phyloP scores from a whole-genome alignment of 805 yeast genomes.

The Hanseniaspora thailandica region DNA sequence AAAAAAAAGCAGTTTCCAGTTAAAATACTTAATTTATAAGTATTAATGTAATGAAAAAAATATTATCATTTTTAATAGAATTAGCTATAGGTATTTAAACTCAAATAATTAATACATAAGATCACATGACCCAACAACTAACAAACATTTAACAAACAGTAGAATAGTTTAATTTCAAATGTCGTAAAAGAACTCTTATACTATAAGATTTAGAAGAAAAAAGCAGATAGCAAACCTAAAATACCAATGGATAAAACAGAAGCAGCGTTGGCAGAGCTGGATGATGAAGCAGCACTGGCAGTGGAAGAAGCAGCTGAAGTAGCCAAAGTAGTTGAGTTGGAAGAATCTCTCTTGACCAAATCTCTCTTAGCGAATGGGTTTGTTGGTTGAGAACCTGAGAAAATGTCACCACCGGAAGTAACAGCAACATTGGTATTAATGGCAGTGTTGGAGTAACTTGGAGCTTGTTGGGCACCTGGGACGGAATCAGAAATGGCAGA shows the following conservation, averaged over 20 bases:
- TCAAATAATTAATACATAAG: too few relatives aligned
- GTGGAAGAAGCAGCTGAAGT: neutral
- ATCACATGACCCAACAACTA: too few relatives aligned
- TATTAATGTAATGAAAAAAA: too few relatives aligned
- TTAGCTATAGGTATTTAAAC: too few relatives aligned
- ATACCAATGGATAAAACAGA: neutral
- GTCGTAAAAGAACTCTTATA: neutral
- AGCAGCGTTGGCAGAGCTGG: neutral
- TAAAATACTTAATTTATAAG: too few relatives aligned
- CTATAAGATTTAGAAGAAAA: neutral
- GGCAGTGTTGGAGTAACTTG: constrained; percentile 38
- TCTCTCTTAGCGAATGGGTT: constrained; percentile 7
- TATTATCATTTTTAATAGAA: too few relatives aligned
- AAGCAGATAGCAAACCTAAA: neutral
- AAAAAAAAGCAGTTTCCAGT: too few relatives aligned
- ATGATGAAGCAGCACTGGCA: neutral
- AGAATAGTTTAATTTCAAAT: too few relatives aligned
- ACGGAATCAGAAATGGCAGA: constrained; percentile 20
- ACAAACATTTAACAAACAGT: too few relatives aligned
- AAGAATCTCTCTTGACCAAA: neutral
- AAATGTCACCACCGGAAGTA: constrained; percentile 25
- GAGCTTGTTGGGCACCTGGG: constrained; percentile 41
- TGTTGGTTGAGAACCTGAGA: constrained; percentile 16
- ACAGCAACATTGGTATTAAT: constrained; percentile 21
- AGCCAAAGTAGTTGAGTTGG: neutral